phyloP scores from a whole-genome alignment of 495 filamentous ascomycete species.

The Trichocladium antarcticum region DNA sequence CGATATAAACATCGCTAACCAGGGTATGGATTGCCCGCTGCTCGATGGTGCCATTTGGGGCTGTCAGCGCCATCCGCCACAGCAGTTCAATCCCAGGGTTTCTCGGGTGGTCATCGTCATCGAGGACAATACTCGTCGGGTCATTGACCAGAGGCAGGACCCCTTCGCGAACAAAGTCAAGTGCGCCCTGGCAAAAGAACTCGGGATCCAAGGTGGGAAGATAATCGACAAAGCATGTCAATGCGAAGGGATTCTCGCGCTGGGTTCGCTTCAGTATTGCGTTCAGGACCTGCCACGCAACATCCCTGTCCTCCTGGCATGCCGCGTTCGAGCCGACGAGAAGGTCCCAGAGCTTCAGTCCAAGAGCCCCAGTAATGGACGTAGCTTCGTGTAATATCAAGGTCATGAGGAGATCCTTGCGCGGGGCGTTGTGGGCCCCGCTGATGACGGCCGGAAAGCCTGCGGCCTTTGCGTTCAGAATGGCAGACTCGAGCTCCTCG shows the following conservation, averaged over 20 bases:
- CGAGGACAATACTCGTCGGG: slow-evolving; percentile 29
- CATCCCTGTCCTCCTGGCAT: slow-evolving; percentile 44
- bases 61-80: slow-evolving; percentile 71
- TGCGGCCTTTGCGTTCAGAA: slow-evolving; percentile 23
- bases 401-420: slow-evolving; percentile 46
- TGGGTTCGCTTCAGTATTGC: slow-evolving; percentile 35
- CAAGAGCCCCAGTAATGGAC: slow-evolving; percentile 50
- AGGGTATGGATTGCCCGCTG: slow-evolving; percentile 54
- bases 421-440: slow-evolving; percentile 33
- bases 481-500: slow-evolving; percentile 39
- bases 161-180: slow-evolving; percentile 50
- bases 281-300: slow-evolving; percentile 56
- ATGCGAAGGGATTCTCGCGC: slow-evolving; percentile 51
- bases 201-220: slow-evolving; percentile 51
- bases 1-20: slow-evolving; percentile 60
- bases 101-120: slow-evolving; percentile 29
- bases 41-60: slow-evolving; percentile 59
- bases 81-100: slow-evolving; percentile 61
- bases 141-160: slow-evolving; percentile 35
- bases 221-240: slow-evolving; percentile 54
- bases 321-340: slow-evolving; percentile 51
- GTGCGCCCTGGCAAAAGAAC: slow-evolving; percentile 54
- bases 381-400: slow-evolving; percentile 49
- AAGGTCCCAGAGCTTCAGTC: slow-evolving; percentile 53
- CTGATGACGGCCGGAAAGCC: slow-evolving; percentile 33